phyloP scores from a whole-genome alignment of 805 yeast species.

The Yarrowia sp. region DNA sequence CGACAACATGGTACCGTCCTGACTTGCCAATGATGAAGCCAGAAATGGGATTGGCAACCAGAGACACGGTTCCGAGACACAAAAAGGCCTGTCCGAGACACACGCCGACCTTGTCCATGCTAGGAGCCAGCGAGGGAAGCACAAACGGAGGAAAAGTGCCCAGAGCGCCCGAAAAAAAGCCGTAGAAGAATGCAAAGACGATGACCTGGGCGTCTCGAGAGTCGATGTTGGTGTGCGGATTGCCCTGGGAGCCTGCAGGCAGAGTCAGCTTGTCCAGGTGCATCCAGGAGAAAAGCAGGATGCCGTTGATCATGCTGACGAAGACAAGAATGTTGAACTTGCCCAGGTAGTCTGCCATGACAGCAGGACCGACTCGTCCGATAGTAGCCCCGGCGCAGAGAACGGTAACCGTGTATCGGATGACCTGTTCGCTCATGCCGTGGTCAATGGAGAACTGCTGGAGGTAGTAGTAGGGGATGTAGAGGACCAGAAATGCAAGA shows the following conservation, averaged over 20 bases:
- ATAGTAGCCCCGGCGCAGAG: conserved; percentile 40
- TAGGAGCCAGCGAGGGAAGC: conserved; percentile 31
- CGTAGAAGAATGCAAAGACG: conserved; percentile 34
- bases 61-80: conserved; percentile 51
- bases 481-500: conserved; percentile 13
- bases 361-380: conserved; percentile 51
- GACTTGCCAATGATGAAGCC: conserved; percentile 34
- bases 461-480: conserved; percentile 26
- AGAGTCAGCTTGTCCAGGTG: conserved; percentile 27
- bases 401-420: conserved; percentile 34
- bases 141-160: conserved; percentile 29
- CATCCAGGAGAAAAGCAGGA: conserved; percentile 38
- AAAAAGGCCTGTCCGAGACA: conserved; percentile 63
- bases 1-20: conserved; percentile 29
- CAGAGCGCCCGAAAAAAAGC: conserved; percentile 34
- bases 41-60: conserved; percentile 38
- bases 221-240: conserved; percentile 10
- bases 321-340: conserved; percentile 44
- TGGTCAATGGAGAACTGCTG: conserved; percentile 24
- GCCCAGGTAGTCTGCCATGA: conserved; percentile 49
- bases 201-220: conserved; percentile 31
- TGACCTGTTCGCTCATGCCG: conserved; percentile 2
- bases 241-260: not conserved
- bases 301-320: conserved; percentile 37
- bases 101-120: conserved; percentile 45